Conservation (phyloP, 805 yeast genomes). For the Schizosaccharomyces octosporus region DNA sequence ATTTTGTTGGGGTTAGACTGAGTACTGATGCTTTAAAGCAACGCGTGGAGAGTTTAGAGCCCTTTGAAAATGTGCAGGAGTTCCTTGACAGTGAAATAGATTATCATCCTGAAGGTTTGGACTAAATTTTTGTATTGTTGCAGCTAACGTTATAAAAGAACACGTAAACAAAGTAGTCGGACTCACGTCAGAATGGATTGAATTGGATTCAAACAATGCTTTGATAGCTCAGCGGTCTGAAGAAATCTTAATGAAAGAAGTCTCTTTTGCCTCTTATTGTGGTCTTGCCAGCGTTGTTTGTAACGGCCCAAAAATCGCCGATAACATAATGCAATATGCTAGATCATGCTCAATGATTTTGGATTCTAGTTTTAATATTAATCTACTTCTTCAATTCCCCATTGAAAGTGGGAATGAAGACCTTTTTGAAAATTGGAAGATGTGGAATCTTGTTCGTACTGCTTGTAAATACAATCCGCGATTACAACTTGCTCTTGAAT, state of each 20-base stretch:
- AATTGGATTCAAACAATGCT: slow-evolving; percentile 29
- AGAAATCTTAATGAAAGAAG: slow-evolving; percentile 34
- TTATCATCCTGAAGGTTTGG: background rate
- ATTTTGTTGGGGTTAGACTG: background rate
- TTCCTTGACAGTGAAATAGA: background rate
- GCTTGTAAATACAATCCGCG: slow-evolving; percentile 29
- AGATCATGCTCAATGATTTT: slow-evolving; percentile 19
- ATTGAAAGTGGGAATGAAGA: slow-evolving; percentile 9
- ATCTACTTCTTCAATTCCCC: slow-evolving; percentile 8
- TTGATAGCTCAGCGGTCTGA: slow-evolving; percentile 27
- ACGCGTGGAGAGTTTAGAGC: background rate
- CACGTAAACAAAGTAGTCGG: slow-evolving; percentile 17
- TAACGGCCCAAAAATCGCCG: slow-evolving; percentile 39
- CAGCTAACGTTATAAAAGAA: background rate
- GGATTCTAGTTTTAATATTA: slow-evolving; percentile 8
- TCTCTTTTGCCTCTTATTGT: slow-evolving; percentile 31
- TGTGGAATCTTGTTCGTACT: slow-evolving; percentile 42
- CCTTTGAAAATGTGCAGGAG: background rate
- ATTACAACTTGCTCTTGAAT: slow-evolving; percentile 47
- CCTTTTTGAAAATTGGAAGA: slow-evolving; percentile 39
- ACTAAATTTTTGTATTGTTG: background rate
- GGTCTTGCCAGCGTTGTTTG: slow-evolving; percentile 32
- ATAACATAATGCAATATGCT: slow-evolving; percentile 26
- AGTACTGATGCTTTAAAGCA: background rate
- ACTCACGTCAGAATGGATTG: slow-evolving; percentile 43